Conservation (phyloP, 2,329 filamentous ascomycete species). For the Clarireedia sp. region DNA sequence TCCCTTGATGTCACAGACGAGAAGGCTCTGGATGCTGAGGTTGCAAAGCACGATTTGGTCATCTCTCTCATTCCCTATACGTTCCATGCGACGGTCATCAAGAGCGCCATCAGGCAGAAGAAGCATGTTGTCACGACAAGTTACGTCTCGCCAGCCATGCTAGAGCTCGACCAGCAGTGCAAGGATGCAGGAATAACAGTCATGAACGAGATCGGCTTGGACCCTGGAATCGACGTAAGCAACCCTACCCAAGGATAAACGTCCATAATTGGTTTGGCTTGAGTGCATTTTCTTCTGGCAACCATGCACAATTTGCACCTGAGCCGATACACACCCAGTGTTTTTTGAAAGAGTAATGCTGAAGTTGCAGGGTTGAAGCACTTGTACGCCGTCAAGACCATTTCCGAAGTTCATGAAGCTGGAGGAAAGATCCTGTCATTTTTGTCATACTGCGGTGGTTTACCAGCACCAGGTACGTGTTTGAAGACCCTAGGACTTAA, state of each 20-base stretch:
- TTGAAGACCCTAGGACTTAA: no score
- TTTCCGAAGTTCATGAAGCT: slow-evolving; percentile 75
- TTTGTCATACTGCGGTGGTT: slow-evolving; percentile 65
- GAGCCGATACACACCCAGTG: no score
- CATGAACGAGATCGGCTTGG: slow-evolving; percentile 86
- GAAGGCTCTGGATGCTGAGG: slow-evolving; percentile 68
- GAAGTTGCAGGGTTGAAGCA: slow-evolving; percentile 23
- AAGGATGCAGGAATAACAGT: slow-evolving; percentile 93
- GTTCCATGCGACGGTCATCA: slow-evolving; percentile 82
- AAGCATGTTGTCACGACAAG: slow-evolving; percentile 94
- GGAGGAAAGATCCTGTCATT: slow-evolving; percentile 83
- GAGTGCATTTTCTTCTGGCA: no score
- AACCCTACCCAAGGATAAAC: no score
- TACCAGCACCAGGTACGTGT: slow-evolving; percentile 44
- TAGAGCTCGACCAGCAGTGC: slow-evolving; percentile 71
- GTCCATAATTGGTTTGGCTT: no score
- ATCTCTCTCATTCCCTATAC: slow-evolving; percentile 87
- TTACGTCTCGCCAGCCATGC: slow-evolving; percentile 88
- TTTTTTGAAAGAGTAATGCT: no score
- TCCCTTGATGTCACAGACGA: slow-evolving; percentile 76
- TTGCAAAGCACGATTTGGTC: slow-evolving; percentile 72
- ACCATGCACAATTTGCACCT: no score
- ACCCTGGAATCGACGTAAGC: slow-evolving; percentile 56
- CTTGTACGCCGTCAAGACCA: slow-evolving; percentile 77
- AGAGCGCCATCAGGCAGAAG: slow-evolving; percentile 86